Evolutionary conservation across 805 yeast genomes (phyloP).

Genomic region (Starmera quercuum): DNA sequence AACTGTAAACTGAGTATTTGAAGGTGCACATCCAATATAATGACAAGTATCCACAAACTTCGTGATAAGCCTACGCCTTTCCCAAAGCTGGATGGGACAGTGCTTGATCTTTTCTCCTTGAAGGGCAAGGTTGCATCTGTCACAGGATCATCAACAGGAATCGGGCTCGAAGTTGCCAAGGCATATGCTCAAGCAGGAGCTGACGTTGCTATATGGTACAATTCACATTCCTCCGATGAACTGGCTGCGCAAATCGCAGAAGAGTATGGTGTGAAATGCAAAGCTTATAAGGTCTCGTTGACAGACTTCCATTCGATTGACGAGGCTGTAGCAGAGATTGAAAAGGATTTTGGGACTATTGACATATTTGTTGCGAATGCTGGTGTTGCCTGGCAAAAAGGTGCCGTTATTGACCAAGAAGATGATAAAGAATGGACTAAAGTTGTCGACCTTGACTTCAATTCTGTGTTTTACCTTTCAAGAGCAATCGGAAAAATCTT

Average conservation of each 20-base stretch:
- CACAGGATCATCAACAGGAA: slow-evolving; percentile 81
- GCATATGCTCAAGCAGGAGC: slow-evolving; percentile 90
- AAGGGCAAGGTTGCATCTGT: slow-evolving; percentile 82
- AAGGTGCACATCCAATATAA: too few relatives aligned
- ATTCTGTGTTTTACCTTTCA: slow-evolving; percentile 77
- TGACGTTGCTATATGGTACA: slow-evolving; percentile 49
- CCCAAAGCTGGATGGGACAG: slow-evolving; percentile 44
- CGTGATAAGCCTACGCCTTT: slow-evolving; percentile 44
- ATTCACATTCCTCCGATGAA: slow-evolving; percentile 20
- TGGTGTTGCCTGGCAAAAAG: slow-evolving; percentile 77
- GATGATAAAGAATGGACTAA: slow-evolving; percentile 55
- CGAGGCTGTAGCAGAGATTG: slow-evolving; percentile 29
- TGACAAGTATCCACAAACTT: too few relatives aligned
- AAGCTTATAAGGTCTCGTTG: slow-evolving; percentile 40
- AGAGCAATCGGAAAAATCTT: slow-evolving; percentile 68
- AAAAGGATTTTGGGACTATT: slow-evolving; percentile 61
- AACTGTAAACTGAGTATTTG: too few relatives aligned
- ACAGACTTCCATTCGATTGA: slow-evolving; percentile 23
- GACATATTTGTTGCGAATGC: slow-evolving; percentile 88
- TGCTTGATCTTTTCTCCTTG: slow-evolving; percentile 65
- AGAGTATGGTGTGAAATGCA: slow-evolving; percentile 54
- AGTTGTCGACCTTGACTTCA: slow-evolving; percentile 68
- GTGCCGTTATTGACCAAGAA: slow-evolving; percentile 42
- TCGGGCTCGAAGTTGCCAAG: slow-evolving; percentile 75
- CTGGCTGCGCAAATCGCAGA: slow-evolving; percentile 46